Evolutionary conservation across 768 basidiomycete genomes (phyloP).

Genomic region (Podaxis sp.): DNA sequence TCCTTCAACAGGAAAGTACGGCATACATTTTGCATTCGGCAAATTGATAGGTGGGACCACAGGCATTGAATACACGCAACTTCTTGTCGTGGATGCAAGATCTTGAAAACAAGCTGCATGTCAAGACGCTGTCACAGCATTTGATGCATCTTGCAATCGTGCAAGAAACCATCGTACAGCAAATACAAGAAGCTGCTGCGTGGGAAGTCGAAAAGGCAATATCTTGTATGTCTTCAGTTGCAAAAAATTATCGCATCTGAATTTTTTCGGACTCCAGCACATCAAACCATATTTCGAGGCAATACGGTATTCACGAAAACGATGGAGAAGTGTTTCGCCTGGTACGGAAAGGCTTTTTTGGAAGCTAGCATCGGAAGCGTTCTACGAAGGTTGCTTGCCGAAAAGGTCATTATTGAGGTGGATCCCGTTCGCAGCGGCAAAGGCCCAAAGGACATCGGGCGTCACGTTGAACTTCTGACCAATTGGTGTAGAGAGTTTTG

Average conservation of each 20-base stretch:
- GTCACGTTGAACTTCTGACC: constrained; percentile 66
- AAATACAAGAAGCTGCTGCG: constrained; percentile 68
- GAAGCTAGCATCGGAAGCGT: constrained; percentile 75
- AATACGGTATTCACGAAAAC: constrained; percentile 71
- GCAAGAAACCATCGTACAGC: constrained; percentile 60
- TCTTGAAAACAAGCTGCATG: constrained; percentile 62
- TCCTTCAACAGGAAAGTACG: constrained; percentile 55
- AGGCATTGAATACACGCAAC: constrained; percentile 46
- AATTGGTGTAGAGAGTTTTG: constrained; percentile 82
- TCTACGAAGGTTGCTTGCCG: constrained; percentile 67
- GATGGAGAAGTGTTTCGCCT: constrained; percentile 78
- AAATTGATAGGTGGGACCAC: background rate
- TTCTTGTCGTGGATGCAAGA: constrained; percentile 76
- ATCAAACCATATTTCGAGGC: constrained; percentile 72
- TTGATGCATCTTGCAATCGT: constrained; percentile 71
- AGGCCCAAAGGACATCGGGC: constrained; percentile 59
- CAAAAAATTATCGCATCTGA: background rate
- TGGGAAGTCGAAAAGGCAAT: constrained; percentile 71
- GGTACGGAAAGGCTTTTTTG: constrained; percentile 78
- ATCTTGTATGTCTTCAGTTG: constrained; percentile 43
- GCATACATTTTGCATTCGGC: background rate
- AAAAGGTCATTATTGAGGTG: constrained; percentile 79
- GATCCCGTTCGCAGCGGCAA: constrained; percentile 72
- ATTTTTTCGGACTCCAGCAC: constrained; percentile 44
- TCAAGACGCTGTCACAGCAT: constrained; percentile 61